Evolutionary conservation across 352 stramenopile species (phyloP).

Genomic region (Pythium phragmitis): DNA sequence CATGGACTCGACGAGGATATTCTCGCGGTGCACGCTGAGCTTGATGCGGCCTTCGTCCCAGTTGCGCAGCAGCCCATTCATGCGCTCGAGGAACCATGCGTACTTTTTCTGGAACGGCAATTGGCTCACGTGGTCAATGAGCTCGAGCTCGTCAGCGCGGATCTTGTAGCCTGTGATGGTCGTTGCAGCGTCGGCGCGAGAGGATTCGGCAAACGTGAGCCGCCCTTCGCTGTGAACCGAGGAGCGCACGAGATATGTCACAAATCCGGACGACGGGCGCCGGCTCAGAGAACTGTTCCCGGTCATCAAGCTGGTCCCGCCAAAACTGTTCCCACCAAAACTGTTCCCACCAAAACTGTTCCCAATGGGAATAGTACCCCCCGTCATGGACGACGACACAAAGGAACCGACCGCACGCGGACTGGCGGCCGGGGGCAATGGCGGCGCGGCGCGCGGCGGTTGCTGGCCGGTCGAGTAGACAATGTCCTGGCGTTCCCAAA

Average conservation of each 20-base stretch:
- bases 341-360: no score
- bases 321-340: not conserved
- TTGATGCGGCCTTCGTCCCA: conserved; percentile 87
- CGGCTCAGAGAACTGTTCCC: not conserved
- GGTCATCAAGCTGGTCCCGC: not conserved
- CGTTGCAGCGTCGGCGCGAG: conserved; percentile 52
- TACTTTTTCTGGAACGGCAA: conserved; percentile 80
- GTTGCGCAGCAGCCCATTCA: conserved; percentile 55
- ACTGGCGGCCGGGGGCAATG: not conserved
- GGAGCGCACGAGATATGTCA: conserved; percentile 68
- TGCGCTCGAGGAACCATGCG: conserved; percentile 81
- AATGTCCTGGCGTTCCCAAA: conserved; percentile 64
- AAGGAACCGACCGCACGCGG: not conserved
- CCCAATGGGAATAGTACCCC: no score
- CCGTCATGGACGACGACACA: no score
- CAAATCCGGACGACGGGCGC: conserved; percentile 64
- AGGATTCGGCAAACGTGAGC: conserved; percentile 68
- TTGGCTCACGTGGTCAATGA: conserved; percentile 64
- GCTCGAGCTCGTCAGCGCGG: conserved; percentile 47
- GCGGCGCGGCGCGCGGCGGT: not conserved
- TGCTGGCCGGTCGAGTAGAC: conserved; percentile 26
- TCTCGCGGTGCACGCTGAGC: conserved; percentile 66
- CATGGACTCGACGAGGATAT: conserved; percentile 80
- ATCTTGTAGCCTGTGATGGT: conserved; percentile 68
- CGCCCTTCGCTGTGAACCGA: conserved; percentile 55